Percentiles rank a stretch among this genome's conserved stretches.
These are phyloP conservation scores for Pinus albicaulis DNA, from an alignment of 75 land plant genomes.

Conservation along the genomic window DNA sequence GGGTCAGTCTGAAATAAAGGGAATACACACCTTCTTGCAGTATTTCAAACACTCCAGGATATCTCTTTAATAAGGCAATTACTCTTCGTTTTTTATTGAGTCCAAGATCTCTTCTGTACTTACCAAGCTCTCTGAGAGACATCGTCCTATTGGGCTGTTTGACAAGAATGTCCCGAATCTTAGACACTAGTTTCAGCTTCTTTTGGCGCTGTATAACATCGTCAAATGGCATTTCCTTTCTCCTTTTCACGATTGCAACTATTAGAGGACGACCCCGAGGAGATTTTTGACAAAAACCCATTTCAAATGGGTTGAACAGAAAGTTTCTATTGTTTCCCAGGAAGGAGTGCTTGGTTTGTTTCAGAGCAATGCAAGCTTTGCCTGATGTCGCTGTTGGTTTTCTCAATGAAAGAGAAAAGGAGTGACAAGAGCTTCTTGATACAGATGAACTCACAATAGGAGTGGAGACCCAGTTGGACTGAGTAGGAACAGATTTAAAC, in stretches of 20 bases:
- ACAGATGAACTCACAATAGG: too few species aligned
- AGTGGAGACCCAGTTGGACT: too few species aligned
- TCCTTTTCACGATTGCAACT: slow-evolving; percentile 68
- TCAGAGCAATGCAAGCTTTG: neutral
- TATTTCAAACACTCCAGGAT: slow-evolving; percentile 84
- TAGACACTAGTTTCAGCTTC: slow-evolving; percentile 81
- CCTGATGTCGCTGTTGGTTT: too few species aligned
- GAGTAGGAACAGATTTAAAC: too few species aligned
- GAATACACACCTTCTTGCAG: slow-evolving; percentile 79
- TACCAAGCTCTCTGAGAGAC: slow-evolving; percentile 70
- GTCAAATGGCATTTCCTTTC: slow-evolving; percentile 83
- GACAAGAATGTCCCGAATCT: slow-evolving; percentile 80
- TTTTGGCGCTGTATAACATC: slow-evolving; percentile 88
- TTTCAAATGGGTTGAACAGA: neutral
- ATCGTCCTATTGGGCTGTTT: slow-evolving; percentile 81
- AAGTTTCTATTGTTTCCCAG: neutral
- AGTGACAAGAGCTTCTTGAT: too few species aligned
- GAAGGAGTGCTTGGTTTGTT: neutral
- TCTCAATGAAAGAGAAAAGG: too few species aligned
- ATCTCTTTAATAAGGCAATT: slow-evolving; percentile 69
- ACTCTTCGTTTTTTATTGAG: slow-evolving; percentile 56
- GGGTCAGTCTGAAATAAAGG: slow-evolving; percentile 64
- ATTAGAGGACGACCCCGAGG: slow-evolving; percentile 14
- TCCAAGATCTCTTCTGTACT: slow-evolving; percentile 55
- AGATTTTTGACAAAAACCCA: neutral